Percentiles rank a stretch among this genome's conserved stretches.
Evolutionary conservation across 176 grass and related monocot species (phyloP).

Genomic region (Oryza meyeriana): DNA sequence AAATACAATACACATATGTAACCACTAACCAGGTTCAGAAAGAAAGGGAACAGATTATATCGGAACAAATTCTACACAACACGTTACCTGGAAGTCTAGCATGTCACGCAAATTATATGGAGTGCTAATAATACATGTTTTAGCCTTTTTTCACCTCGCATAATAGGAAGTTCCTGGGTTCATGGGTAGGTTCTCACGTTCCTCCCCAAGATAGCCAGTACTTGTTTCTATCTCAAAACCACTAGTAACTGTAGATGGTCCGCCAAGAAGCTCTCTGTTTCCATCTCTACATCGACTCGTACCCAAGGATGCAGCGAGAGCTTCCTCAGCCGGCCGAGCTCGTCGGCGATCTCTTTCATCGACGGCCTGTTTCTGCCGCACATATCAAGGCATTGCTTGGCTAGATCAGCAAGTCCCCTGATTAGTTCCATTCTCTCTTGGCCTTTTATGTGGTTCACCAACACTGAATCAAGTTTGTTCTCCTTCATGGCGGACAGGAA

Average conservation of each 20-base stretch:
- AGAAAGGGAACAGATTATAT: too few relatives aligned
- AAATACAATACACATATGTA: too few relatives aligned
- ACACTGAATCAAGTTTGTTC: constrained; percentile 19
- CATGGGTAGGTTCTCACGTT: constrained; percentile 19
- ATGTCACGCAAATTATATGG: too few relatives aligned
- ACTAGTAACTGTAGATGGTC: neutral
- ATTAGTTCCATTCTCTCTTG: constrained; percentile 30
- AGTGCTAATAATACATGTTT: too few relatives aligned
- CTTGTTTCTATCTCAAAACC: neutral
- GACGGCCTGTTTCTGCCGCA: constrained; percentile 27
- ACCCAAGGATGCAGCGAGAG: constrained; percentile 28
- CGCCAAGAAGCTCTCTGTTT: constrained; percentile 2
- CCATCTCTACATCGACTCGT: neutral
- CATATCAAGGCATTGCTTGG: constrained; percentile 36
- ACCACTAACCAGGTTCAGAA: too few relatives aligned
- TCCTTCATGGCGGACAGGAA: constrained; percentile 29
- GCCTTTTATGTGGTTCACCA: neutral
- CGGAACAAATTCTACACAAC: too few relatives aligned
- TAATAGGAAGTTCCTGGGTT: constrained; percentile 38
- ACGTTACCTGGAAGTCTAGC: too few relatives aligned
- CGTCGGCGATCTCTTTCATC: constrained; percentile 30
- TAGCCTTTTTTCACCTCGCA: neutral
- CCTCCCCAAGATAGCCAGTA: neutral
- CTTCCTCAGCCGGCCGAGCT: constrained; percentile 26
- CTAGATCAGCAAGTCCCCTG: constrained; percentile 16